These are phyloP conservation scores for Lentinula guzmanii DNA, from an alignment of 768 basidiomycete species.

Conservation along the genomic window DNA sequence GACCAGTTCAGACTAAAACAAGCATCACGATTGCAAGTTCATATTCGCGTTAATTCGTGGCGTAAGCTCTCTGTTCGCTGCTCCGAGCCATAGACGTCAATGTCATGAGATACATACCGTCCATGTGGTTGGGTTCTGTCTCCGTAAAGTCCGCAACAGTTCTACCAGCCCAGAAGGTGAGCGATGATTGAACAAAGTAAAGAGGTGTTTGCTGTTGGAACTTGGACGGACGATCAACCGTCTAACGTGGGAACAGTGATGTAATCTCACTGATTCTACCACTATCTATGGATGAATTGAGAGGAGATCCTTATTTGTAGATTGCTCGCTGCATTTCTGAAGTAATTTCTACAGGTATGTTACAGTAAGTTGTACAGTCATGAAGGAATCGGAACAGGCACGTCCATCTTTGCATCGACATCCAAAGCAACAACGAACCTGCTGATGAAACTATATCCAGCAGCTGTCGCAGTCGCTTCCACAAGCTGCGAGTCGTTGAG, in stretches of 20 bases:
- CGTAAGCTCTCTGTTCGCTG: not conserved
- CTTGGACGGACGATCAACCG: too few species aligned
- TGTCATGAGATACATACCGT: not conserved
- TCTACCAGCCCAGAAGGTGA: not conserved
- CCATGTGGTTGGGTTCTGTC: not conserved
- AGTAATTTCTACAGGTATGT: too few species aligned
- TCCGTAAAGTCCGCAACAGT: not conserved
- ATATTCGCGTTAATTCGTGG: not conserved
- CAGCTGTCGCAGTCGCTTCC: constrained; percentile 23
- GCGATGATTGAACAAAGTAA: not conserved
- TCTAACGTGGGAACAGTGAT: too few species aligned
- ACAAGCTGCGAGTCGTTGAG: constrained; percentile 23
- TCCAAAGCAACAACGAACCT: constrained; percentile 25
- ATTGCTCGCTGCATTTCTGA: too few species aligned
- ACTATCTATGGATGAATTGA: too few species aligned
- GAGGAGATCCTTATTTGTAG: too few species aligned
- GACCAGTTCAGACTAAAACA: too few species aligned
- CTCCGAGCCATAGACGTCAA: not conserved
- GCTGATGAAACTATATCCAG: constrained; percentile 22
- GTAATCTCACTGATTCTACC: too few species aligned
- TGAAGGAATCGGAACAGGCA: constrained; percentile 21
- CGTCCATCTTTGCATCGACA: constrained; percentile 24
- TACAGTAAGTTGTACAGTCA: not conserved
- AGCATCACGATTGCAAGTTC: not conserved
- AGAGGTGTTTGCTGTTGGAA: not conserved